Evolutionary conservation across 208 protist species (phyloP).

Genomic region (Zelonia costaricensis): DNA sequence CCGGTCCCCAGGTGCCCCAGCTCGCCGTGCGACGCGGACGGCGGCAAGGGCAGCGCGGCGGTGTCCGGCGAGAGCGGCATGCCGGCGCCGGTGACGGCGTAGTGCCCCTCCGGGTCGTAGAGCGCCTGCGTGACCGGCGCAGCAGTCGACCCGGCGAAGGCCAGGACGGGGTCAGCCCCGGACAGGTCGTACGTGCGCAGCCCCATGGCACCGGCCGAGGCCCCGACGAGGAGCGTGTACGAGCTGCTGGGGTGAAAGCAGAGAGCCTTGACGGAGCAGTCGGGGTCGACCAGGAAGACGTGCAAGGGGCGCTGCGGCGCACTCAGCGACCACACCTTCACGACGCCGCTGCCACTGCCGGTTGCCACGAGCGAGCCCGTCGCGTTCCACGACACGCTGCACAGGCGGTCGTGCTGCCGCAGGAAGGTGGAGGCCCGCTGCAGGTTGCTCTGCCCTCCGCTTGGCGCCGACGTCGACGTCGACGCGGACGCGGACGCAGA

Average conservation of each 20-base stretch:
- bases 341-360: conserved; percentile 52
- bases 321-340: conserved; percentile 68
- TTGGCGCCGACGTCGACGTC: neutral
- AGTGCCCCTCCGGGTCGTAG: conserved; percentile 73
- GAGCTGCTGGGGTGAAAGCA: conserved; percentile 70
- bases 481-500: conserved; percentile 4
- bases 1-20: neutral
- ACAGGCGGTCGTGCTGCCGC: conserved; percentile 54
- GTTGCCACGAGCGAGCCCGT: conserved; percentile 68
- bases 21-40: neutral
- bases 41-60: neutral
- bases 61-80: neutral
- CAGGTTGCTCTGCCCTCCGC: conserved; percentile 17
- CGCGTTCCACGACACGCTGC: conserved; percentile 65
- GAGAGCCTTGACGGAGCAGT: conserved; percentile 58
- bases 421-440: conserved; percentile 29
- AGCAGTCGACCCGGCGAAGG: conserved; percentile 35
- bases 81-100: conserved; percentile 65
- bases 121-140: conserved; percentile 65
- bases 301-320: conserved; percentile 39
- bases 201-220: conserved; percentile 34
- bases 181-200: conserved; percentile 68
- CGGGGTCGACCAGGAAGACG: conserved; percentile 31
- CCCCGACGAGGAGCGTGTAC: conserved; percentile 64
- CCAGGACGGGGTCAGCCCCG: conserved; percentile 26